Percentiles rank a stretch among this genome's conserved stretches.
phyloP scores from a whole-genome alignment of 2,329 filamentous ascomycete genomes.

The Lasiodiplodia citricola region DNA sequence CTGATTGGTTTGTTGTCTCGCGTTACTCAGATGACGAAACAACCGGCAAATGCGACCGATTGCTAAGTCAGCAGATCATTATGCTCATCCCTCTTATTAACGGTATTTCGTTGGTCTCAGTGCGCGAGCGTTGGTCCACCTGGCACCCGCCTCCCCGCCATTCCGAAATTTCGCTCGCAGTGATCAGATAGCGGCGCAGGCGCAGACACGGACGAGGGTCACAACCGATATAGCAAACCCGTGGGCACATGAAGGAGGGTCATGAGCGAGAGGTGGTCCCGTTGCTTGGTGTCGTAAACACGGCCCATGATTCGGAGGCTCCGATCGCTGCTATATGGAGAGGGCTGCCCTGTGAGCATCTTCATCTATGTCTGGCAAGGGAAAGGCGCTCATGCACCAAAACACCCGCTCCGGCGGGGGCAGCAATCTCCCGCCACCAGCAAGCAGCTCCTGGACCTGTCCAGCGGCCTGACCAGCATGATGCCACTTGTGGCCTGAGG shows the following conservation, averaged over 20 bases:
- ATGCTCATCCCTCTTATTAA: conserved; percentile 1
- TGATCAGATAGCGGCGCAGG: not conserved
- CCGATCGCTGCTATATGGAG: not conserved
- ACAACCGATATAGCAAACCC: not conserved
- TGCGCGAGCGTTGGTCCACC: not conserved
- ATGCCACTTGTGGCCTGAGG: conserved; percentile 23
- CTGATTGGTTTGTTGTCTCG: too few species aligned
- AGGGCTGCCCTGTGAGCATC: conserved; percentile 4
- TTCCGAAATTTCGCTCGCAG: not conserved
- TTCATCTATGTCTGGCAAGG: conserved; percentile 17
- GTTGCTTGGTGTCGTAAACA: not conserved
- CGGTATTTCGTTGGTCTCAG: conserved; percentile 7
- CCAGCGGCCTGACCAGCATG: not conserved
- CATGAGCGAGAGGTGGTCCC: not conserved
- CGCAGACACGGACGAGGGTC: not conserved
- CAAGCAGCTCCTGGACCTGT: conserved; percentile 1
- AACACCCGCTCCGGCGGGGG: conserved; percentile 2
- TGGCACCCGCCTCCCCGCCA: conserved; percentile 4
- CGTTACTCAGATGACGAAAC: too few species aligned
- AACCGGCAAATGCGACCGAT: too few species aligned
- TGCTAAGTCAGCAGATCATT: conserved; percentile 1
- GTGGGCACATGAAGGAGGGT: conserved; percentile 4
- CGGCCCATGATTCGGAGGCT: not conserved
- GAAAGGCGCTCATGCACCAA: conserved; percentile 17
- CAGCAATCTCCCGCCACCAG: conserved; percentile 19